Evolutionary conservation across 257 asterid species (phyloP).

Genomic region (Plantago elongata): DNA sequence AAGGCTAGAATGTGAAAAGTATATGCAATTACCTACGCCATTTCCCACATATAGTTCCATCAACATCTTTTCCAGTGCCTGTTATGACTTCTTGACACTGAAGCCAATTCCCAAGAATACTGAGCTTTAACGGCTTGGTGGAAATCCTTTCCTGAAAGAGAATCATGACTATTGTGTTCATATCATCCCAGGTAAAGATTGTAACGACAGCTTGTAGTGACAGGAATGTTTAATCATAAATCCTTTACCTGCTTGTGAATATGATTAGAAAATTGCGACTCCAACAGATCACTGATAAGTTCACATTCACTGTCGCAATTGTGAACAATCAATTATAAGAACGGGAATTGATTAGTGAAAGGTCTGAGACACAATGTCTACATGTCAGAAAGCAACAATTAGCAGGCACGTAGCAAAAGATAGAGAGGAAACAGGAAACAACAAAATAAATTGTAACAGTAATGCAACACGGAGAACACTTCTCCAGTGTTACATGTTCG

Average conservation of each 20-base stretch:
- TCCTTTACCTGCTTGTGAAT: conserved; percentile 42
- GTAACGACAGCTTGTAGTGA: conserved; percentile 16
- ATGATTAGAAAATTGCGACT: conserved; percentile 25
- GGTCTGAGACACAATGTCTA: background rate
- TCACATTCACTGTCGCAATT: conserved; percentile 46
- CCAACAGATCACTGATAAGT: conserved; percentile 46
- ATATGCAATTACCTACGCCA: conserved; percentile 72
- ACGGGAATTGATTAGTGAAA: conserved; percentile 16
- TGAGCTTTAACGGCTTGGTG: conserved; percentile 26
- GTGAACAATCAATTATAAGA: conserved; percentile 23
- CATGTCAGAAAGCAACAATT: conserved; percentile 6
- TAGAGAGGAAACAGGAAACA: background rate
- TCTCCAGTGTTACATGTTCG: too few species aligned
- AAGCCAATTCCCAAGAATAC: conserved; percentile 80
- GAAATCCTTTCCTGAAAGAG: conserved; percentile 36
- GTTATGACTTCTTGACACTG: conserved; percentile 64
- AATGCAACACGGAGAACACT: too few species aligned
- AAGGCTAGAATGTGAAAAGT: background rate
- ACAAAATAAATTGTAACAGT: too few species aligned
- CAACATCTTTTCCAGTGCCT: conserved; percentile 49
- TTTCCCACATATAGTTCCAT: conserved; percentile 72
- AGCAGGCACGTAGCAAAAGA: background rate
- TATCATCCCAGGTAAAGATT: conserved; percentile 16
- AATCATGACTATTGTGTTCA: conserved; percentile 20
- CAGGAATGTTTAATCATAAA: conserved; percentile 19